Conservation (phyloP, 2,329 filamentous ascomycete species). For the Leptographium galeiforme region DNA sequence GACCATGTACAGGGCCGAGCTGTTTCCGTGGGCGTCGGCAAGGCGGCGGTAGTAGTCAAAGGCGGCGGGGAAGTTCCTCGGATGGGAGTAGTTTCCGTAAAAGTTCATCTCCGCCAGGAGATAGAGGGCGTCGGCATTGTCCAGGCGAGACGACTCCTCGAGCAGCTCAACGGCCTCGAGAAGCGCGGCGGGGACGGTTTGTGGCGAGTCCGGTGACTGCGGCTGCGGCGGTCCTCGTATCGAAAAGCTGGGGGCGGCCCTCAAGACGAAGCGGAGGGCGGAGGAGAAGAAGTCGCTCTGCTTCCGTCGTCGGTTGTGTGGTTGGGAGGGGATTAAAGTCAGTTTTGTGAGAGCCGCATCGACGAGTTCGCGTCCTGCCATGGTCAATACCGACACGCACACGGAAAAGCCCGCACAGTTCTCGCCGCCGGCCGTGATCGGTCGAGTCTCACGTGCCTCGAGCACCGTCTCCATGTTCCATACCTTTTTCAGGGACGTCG, state of each 20-base stretch:
- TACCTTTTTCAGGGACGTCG: not conserved
- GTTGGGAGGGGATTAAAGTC: slow-evolving; percentile 31
- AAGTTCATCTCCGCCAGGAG: slow-evolving; percentile 92
- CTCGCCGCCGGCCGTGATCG: too few relatives aligned
- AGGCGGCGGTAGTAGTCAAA: slow-evolving; percentile 73
- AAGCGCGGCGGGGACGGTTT: slow-evolving; percentile 28
- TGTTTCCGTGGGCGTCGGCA: slow-evolving; percentile 67
- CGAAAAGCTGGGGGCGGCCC: slow-evolving; percentile 36
- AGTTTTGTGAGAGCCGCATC: slow-evolving; percentile 37
- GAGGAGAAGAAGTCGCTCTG: slow-evolving; percentile 29
- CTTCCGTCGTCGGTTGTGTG: slow-evolving; percentile 29
- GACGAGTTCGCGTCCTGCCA: slow-evolving; percentile 37
- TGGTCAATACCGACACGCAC: not conserved
- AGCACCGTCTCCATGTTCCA: not conserved
- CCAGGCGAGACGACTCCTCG: slow-evolving; percentile 36
- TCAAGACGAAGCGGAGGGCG: slow-evolving; percentile 29
- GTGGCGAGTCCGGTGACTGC: slow-evolving; percentile 15
- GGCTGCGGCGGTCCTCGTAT: slow-evolving; percentile 27
- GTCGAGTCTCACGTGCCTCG: not conserved
- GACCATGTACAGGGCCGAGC: slow-evolving; percentile 88
- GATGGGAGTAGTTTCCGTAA: slow-evolving; percentile 84
- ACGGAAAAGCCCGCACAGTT: too few relatives aligned
- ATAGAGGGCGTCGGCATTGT: slow-evolving; percentile 74
- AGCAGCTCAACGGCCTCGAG: slow-evolving; percentile 38
- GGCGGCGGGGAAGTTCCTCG: slow-evolving; percentile 64